Conservation (phyloP, 2,329 filamentous ascomycete species). For the Alternaria brassicicola region DNA sequence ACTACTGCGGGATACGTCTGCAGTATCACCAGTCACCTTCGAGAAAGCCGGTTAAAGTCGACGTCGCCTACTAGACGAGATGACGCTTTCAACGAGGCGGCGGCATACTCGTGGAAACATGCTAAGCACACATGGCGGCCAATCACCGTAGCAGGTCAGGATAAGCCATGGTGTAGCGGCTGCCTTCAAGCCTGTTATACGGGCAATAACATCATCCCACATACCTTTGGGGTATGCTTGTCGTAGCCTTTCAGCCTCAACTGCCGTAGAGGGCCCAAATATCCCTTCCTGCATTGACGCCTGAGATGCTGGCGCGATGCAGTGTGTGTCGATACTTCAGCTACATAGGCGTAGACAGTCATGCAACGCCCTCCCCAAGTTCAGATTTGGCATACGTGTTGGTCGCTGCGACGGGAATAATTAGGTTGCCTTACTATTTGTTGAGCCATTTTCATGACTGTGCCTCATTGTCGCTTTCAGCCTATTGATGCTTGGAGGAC, state of each 20-base stretch:
- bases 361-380: background rate
- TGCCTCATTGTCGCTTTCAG: background rate
- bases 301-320: background rate
- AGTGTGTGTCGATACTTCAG: background rate
- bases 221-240: slow-evolving; percentile 3
- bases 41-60: slow-evolving; percentile 13
- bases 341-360: background rate
- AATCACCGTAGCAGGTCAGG: background rate
- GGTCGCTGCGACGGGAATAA: background rate
- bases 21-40: slow-evolving; percentile 9
- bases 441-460: background rate
- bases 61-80: background rate
- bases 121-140: background rate
- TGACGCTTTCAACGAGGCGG: slow-evolving; percentile 2
- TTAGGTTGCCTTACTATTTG: background rate
- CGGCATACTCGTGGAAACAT: slow-evolving; percentile 1
- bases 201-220: background rate
- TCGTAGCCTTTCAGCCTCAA: slow-evolving; percentile 2
- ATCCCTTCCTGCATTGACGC: background rate
- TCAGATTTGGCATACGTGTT: background rate
- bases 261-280: background rate
- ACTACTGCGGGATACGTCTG: slow-evolving; percentile 6
- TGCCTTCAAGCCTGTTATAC: background rate
- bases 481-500: background rate
- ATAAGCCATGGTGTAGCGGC: background rate